Evolutionary conservation across 1,139 yeast genomes (phyloP), one percentile per base, ranked within the genome.

Genomic region (Yamadazyma conglobata): DNA sequence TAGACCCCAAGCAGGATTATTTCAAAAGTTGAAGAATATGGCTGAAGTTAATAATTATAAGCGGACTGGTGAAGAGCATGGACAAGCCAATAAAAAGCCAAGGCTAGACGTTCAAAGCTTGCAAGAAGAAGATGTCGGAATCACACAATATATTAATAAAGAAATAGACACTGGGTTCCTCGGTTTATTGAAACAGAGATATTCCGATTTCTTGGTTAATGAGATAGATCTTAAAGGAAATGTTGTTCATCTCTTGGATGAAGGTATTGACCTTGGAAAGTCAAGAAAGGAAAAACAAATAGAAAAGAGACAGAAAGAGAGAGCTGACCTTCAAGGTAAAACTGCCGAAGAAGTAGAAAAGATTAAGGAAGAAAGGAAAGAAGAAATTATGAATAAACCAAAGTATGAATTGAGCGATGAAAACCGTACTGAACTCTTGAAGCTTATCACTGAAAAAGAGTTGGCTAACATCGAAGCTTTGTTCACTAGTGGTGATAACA

Each of bases 131-230:
- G 93, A 85, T 55, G 98, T 89, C 7, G 97, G 97, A 5, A 89
- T 91, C 40, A 77, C 87, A 1, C 74, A 76, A 34, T 88, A 65
- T 47, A 60, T 87, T 22, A 77, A 79, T 28, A 50, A 43, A 14
- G 39, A 40, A n/a, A 43, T 47, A 34, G 54, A 66, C 7, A 60
- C 70, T 3, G 95, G 96, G 3, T 87, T 91, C 43, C 56, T 56
- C 15, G 98, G 97, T 2, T 70, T 73, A 10, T 68, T 91, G 44
- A 91, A 91, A 55, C 94, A 85, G 48, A 69, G 96, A 40, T 88
- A 88, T 58, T 80, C 95, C n/a, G 98, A 91, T 54, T 93, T 93
- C 53, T 70, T 87, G 52, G 98, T 91, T 25, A 87, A 88, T 54
- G 98, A 93, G 56, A 81, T 91, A 38, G 82, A 70, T 38, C 46